These are phyloP conservation scores for Paraleonurus japonicus DNA, from an alignment of 257 asterid genomes.

Conservation along the genomic window DNA sequence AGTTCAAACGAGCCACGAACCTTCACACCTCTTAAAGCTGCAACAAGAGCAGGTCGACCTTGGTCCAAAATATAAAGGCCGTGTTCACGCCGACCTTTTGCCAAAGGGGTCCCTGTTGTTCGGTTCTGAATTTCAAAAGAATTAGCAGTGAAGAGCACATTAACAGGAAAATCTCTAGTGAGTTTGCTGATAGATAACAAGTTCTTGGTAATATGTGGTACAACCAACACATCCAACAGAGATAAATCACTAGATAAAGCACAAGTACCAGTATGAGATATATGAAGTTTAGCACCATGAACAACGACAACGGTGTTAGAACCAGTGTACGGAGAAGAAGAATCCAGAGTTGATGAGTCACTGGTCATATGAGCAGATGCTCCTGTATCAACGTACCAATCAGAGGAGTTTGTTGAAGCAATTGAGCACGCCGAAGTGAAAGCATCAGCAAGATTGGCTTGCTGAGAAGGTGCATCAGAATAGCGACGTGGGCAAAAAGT, in stretches of 20 bases:
- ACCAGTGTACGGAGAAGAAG: not conserved
- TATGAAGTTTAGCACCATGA: not conserved
- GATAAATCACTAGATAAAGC: not conserved
- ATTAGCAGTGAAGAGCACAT: not conserved
- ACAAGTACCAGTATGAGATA: not conserved
- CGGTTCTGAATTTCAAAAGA: not conserved
- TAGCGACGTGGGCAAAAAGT: not conserved
- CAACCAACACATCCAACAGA: not conserved
- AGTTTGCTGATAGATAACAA: not conserved
- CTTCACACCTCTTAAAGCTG: not conserved
- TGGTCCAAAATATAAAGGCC: not conserved
- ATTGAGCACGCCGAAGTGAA: not conserved
- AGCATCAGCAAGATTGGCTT: not conserved
- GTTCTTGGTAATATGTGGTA: not conserved
- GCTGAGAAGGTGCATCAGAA: not conserved
- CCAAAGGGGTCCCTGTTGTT: not conserved
- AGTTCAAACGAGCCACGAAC: not conserved
- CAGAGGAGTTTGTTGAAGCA: not conserved
- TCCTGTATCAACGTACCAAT: not conserved
- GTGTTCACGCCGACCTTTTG: not conserved
- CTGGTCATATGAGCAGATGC: not conserved
- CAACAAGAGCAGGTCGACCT: not conserved
- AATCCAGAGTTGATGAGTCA: not conserved
- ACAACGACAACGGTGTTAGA: not conserved
- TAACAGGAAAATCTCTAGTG: not conserved